phyloP scores from a whole-genome alignment of 2,329 filamentous ascomycete genomes.

The Sclerotinia subarctica region DNA sequence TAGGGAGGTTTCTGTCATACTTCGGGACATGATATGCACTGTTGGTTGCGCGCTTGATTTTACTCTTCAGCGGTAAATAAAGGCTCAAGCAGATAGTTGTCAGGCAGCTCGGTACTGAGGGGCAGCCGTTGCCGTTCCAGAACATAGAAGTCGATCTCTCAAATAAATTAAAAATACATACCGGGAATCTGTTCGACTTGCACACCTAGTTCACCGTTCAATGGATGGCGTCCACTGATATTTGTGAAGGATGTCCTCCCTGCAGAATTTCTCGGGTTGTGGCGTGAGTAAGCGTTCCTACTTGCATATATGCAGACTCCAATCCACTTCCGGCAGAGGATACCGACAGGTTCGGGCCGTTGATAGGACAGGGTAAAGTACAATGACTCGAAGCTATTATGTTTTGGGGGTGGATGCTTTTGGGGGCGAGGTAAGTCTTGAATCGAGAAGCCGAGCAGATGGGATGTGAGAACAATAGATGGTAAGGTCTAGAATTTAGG shows the following conservation, averaged over 20 bases:
- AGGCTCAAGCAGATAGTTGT: background rate
- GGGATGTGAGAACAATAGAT: background rate
- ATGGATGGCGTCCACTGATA: conserved; percentile 19
- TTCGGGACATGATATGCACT: conserved; percentile 35
- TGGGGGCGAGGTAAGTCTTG: conserved; percentile 2
- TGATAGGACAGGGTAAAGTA: conserved; percentile 30
- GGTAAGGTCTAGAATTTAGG: background rate
- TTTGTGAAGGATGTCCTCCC: conserved; percentile 20
- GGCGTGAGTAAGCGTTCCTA: conserved; percentile 33
- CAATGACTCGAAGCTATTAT: conserved; percentile 24
- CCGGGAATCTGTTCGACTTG: conserved; percentile 29
- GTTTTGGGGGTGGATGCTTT: conserved; percentile 5
- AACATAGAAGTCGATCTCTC: conserved; percentile 25
- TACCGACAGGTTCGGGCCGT: conserved; percentile 35
- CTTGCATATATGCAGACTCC: conserved; percentile 34
- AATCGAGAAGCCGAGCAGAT: conserved; percentile 3
- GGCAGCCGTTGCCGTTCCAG: conserved; percentile 32
- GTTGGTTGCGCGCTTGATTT: conserved; percentile 23
- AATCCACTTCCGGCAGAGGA: conserved; percentile 23
- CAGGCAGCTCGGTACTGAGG: conserved; percentile 33
- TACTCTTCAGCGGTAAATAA: background rate
- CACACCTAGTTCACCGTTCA: conserved; percentile 11
- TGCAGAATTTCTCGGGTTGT: conserved; percentile 29
- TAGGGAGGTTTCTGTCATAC: conserved; percentile 16
- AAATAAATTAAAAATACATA: conserved; percentile 36